Evolutionary conservation across 2,329 filamentous ascomycete species (phyloP).

Genomic region (Beauveria sp.): DNA sequence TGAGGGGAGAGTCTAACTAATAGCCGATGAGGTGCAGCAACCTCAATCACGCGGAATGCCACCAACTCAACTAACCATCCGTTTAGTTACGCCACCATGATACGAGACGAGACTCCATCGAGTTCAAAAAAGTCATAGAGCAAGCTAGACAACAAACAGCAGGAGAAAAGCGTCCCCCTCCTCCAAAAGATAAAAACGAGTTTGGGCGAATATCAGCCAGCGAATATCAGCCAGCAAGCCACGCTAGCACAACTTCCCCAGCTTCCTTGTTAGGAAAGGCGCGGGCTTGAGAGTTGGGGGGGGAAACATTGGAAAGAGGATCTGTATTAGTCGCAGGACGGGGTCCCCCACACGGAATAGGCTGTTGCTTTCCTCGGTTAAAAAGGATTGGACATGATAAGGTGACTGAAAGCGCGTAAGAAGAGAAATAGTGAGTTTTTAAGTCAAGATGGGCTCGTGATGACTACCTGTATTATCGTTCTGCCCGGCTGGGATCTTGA

Average conservation of each 20-base stretch:
- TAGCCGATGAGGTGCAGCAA: not conserved
- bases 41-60: not conserved
- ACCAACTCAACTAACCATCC: not conserved
- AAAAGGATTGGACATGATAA: not conserved
- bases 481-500: no score
- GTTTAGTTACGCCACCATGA: not conserved
- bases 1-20: no score
- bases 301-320: not conserved
- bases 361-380: not conserved
- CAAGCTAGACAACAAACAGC: not conserved
- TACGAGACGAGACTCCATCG: not conserved
- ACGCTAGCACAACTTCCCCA: not conserved
- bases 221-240: not conserved
- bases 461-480: no score
- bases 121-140: no score
- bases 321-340: not conserved
- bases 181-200: not conserved
- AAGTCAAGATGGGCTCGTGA: no score
- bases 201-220: not conserved
- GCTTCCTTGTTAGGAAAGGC: conserved; percentile 2
- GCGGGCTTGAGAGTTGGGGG: not conserved
- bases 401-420: no score
- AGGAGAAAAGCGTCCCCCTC: not conserved
- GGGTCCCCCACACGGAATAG: not conserved
- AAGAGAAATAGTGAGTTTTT: not conserved